Evolutionary conservation across 2,329 filamentous ascomycete species (phyloP), one percentile per base, ranked within the genome.

Genomic region (Phialophora expanda): DNA sequence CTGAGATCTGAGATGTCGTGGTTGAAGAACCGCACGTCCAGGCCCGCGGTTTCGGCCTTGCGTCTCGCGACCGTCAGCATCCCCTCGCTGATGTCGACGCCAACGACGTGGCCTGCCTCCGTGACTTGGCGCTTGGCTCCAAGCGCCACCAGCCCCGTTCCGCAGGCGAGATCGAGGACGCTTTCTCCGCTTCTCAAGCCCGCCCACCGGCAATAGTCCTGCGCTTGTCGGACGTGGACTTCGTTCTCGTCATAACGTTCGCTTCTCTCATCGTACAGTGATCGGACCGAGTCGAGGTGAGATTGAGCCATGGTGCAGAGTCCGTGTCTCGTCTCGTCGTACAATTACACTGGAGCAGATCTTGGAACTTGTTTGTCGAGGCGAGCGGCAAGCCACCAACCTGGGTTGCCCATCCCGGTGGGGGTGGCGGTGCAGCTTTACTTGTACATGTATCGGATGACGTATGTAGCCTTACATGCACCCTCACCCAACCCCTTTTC

Each of bases 91-190:
- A 82, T 74, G 64, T 83, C 81, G 50, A 82, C 68, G 24, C 79
- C 81, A 6, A 78, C 63, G 1, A 82, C 78, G 12, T 66, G 62
- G 9, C 80, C 80, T 5, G 69, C 65, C 5, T 74, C 63, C 0
- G 79, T 79, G 2, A 81, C 78, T 7, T 68, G 72, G 11, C 77
- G 71, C 24, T 77, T 75, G 28, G 77, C 77, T 7, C 74, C 73
- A 65, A 81, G 77, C 0, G 76, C 76, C 17, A 82, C 72, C 0
- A 82, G 75, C 4, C 81, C 81, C 5, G 80, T 82, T 3, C 80
- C 80, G 66, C 79, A 82, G 5, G 80, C 80, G 17, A 83, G 73
- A 61, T 83, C 81, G 12, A 82, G 75, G n/a, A 82, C 70, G 24
- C 75, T 64, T 58, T 81, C 75, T 28, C 79, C 79, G 12, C 75